These are phyloP conservation scores for Mycena galericulata DNA, from an alignment of 768 basidiomycete genomes.

Conservation along the genomic window DNA sequence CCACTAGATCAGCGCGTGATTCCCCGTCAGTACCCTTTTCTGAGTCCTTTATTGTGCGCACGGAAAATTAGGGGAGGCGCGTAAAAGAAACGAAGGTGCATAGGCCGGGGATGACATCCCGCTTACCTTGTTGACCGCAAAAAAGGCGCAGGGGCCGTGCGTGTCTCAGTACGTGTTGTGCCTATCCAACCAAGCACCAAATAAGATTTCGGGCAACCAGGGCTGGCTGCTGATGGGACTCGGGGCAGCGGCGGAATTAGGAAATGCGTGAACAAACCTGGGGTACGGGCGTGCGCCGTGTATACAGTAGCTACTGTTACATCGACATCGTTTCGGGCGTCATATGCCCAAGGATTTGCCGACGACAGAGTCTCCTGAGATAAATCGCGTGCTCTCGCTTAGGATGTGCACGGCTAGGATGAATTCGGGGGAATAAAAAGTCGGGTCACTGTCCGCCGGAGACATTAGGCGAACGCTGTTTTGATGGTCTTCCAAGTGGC, in stretches of 20 bases:
- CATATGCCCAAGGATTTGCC: no score
- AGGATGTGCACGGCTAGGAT: no score
- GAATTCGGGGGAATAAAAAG: not conserved
- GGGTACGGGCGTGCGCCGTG: no score
- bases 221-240: conserved; percentile 1
- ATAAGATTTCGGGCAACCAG: not conserved
- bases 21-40: no score
- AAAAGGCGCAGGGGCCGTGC: conserved; percentile 17
- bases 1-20: conserved; percentile 15
- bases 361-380: no score
- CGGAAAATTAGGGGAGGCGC: not conserved
- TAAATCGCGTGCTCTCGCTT: no score
- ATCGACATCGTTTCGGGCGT: no score
- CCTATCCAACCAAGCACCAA: not conserved
- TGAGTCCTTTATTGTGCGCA: no score
- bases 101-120: not conserved
- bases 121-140: conserved; percentile 12
- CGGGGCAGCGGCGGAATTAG: not conserved
- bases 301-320: no score
- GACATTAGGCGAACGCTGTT: no score
- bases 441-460: not conserved
- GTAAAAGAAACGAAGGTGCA: not conserved
- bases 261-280: no score
- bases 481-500: no score
- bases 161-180: not conserved